Conservation (phyloP, 2,329 filamentous ascomycete species). For the Pseudogymnoascus sp. region DNA sequence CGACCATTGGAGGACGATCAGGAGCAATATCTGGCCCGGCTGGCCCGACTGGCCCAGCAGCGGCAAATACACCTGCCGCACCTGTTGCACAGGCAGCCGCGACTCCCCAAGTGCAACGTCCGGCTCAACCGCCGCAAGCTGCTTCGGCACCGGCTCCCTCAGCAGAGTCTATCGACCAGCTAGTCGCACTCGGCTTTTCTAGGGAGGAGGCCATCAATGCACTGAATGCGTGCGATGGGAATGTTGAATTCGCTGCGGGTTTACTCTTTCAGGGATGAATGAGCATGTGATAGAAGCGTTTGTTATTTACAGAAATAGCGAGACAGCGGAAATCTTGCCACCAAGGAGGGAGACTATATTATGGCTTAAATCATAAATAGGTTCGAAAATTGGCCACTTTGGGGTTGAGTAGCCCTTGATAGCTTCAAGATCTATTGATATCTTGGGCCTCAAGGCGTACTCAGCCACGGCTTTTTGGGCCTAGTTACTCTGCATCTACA, state of each 20-base stretch:
- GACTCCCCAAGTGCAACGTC: conserved; percentile 17
- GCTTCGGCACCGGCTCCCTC: conserved; percentile 29
- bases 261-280: conserved; percentile 57
- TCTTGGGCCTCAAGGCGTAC: background rate
- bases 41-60: conserved; percentile 21
- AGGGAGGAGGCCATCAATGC: conserved; percentile 71
- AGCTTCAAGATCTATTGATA: background rate
- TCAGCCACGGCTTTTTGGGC: background rate
- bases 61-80: conserved; percentile 21
- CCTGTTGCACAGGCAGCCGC: conserved; percentile 18
- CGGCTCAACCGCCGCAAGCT: conserved; percentile 18
- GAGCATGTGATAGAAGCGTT: conserved; percentile 11
- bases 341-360: background rate
- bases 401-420: background rate
- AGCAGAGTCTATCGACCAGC: conserved; percentile 64
- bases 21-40: conserved; percentile 59
- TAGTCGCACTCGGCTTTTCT: conserved; percentile 71
- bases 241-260: conserved; percentile 81
- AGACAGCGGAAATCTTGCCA: background rate
- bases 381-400: background rate
- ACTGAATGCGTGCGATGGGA: conserved; percentile 73
- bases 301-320: background rate
- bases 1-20: conserved; percentile 74
- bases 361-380: background rate
- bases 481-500: background rate